phyloP scores from a whole-genome alignment of 139 green algal genomes.

The Cymbomonas tetramitiformis region DNA sequence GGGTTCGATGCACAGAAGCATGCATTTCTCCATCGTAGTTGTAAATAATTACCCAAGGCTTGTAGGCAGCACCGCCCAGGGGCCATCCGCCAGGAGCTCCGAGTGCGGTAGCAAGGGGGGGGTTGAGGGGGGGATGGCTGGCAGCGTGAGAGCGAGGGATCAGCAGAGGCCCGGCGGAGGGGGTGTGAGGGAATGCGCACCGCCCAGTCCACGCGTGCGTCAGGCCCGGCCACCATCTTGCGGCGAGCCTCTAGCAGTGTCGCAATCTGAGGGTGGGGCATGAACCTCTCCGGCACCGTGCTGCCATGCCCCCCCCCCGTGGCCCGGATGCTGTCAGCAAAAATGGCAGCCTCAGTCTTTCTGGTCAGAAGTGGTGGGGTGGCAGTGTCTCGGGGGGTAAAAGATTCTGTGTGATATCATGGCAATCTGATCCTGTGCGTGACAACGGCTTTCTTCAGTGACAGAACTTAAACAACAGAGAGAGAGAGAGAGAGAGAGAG shows the following conservation, averaged over 20 bases:
- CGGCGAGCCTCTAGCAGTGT: slow-evolving; percentile 68
- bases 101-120: neutral
- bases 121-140: neutral
- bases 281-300: slow-evolving; percentile 51
- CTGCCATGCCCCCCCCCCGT: too few species aligned
- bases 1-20: too few species aligned
- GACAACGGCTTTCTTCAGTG: too few species aligned
- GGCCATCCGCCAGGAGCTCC: neutral
- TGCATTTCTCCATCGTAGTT: too few species aligned
- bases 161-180: neutral
- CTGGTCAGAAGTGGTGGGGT: too few species aligned
- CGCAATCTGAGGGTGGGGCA: slow-evolving; percentile 60
- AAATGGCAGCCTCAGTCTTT: too few species aligned
- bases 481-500: too few species aligned
- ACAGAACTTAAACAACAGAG: too few species aligned
- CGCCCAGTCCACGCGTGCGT: slow-evolving; percentile 8
- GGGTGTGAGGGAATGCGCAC: slow-evolving; percentile 15
- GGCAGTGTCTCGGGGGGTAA: too few species aligned
- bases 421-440: too few species aligned
- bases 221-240: slow-evolving; percentile 52
- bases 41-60: slow-evolving; percentile 16
- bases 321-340: too few species aligned
- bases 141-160: neutral
- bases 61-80: neutral
- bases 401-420: too few species aligned